Evolutionary conservation across 2,329 filamentous ascomycete genomes (phyloP).

Genomic region (Verticillium tricorpus): DNA sequence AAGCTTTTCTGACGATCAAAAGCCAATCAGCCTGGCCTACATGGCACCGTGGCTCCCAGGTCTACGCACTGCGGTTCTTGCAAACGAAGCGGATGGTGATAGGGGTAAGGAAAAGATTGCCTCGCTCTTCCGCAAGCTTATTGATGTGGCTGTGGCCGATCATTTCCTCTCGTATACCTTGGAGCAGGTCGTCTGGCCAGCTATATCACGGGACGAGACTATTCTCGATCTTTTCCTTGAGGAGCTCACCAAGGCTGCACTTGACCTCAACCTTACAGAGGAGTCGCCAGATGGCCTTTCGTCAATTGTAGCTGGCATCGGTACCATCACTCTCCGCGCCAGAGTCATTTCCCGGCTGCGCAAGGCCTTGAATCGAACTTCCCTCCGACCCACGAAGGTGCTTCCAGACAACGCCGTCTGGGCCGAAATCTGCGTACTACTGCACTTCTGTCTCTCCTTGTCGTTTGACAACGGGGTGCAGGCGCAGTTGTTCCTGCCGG

Average conservation of each 20-base stretch:
- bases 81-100: slow-evolving; percentile 57
- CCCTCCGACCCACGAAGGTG: slow-evolving; percentile 59
- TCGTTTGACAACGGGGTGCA: slow-evolving; percentile 66
- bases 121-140: slow-evolving; percentile 59
- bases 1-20: slow-evolving; percentile 63
- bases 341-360: slow-evolving; percentile 61
- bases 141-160: slow-evolving; percentile 60
- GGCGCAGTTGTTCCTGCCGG: slow-evolving; percentile 62
- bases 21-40: slow-evolving; percentile 62
- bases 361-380: slow-evolving; percentile 64
- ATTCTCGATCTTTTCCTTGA: slow-evolving; percentile 64
- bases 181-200: slow-evolving; percentile 63
- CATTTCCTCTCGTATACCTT: slow-evolving; percentile 54
- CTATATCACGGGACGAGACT: slow-evolving; percentile 59
- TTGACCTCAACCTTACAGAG: slow-evolving; percentile 52
- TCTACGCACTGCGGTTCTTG: slow-evolving; percentile 54
- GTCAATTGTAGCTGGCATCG: slow-evolving; percentile 58
- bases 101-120: slow-evolving; percentile 63
- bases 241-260: slow-evolving; percentile 59
- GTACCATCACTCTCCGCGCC: slow-evolving; percentile 60
- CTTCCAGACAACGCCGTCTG: slow-evolving; percentile 65
- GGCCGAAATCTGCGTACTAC: slow-evolving; percentile 63
- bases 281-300: slow-evolving; percentile 57
- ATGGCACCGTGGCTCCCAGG: slow-evolving; percentile 66
- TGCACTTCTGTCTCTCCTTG: slow-evolving; percentile 61